Evolutionary conservation across 179 eudicot genomes (phyloP), one percentile per base, ranked within the genome.

Genomic region (Nepenthes alata): DNA sequence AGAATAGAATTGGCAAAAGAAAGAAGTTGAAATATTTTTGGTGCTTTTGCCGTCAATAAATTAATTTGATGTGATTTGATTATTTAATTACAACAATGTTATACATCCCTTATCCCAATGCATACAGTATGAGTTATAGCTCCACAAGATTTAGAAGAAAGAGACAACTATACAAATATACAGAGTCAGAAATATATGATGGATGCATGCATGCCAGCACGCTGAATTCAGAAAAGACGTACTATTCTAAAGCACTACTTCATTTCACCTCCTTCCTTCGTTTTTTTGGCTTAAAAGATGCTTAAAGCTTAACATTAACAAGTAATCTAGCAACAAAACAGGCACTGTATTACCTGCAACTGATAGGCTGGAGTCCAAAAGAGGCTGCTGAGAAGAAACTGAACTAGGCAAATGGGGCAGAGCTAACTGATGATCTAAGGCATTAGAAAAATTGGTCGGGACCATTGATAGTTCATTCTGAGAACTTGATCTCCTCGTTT

Each of bases 311-410:
- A 58, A 12, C 59, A 11, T 1, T 11, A 12, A 39, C 5, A 57
- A 12, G 16, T 48, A 36, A 52, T 47, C 25, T 41, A 62, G 50
- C 15, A 53, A 47, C 2, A 41, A 63, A 62, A 39, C 11, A 2
- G 53, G 39, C 10, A 7, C 48, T 59, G 64, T 61, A 57, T 61
- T 72, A 89, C 98, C 96, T 74, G 79, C 80, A 69, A 72, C 59
- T 38, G 73, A 63, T 12, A 78, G 62, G 63, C 63, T 72, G 57
- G 89, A 69, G 59, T 83, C 81, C 71, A 70, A 51, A 38, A 80
- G 61, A 34, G 80, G 72, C 60, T 75, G 83, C 59, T 83, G 83
- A 13, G 81, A 47, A 70, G 76, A 73, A 71, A 78, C 60, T 41
- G 84, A 51, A 39, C 59, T 70, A 55, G 95, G 81, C 61, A 78